Conservation (phyloP, 768 basidiomycete species). For the Phanerochaete carnosa region DNA sequence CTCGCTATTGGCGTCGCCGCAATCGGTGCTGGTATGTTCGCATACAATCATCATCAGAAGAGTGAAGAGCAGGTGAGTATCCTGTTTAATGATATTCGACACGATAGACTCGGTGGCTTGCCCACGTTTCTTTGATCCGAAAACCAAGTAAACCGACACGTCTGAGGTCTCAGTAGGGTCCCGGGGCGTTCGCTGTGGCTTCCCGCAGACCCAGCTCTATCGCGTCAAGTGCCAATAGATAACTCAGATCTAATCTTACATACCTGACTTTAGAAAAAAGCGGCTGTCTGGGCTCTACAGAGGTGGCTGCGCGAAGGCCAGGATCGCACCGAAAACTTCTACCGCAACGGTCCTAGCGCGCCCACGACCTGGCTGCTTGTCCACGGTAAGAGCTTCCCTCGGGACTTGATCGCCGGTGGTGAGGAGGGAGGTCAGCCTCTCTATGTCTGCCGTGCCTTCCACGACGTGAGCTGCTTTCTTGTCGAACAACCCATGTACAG, state of each 20-base stretch:
- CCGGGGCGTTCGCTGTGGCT: too few species aligned
- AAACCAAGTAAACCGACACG: too few species aligned
- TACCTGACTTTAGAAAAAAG: slow-evolving; percentile 38
- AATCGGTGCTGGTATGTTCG: slow-evolving; percentile 47
- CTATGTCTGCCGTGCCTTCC: slow-evolving; percentile 58
- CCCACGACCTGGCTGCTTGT: slow-evolving; percentile 64
- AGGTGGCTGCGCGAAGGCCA: slow-evolving; percentile 60
- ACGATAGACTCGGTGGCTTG: too few species aligned
- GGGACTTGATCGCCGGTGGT: slow-evolving; percentile 53
- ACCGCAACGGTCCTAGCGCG: slow-evolving; percentile 36
- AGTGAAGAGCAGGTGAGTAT: slow-evolving; percentile 50
- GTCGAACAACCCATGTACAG: not conserved
- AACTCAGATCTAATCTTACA: not conserved
- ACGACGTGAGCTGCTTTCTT: slow-evolving; percentile 41
- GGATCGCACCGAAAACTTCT: slow-evolving; percentile 47
- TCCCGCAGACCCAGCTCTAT: too few species aligned
- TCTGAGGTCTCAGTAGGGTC: not conserved
- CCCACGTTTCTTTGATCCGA: too few species aligned
- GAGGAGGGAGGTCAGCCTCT: slow-evolving; percentile 48
- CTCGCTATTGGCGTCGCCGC: slow-evolving; percentile 50
- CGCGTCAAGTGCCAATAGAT: too few species aligned
- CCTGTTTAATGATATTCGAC: not conserved
- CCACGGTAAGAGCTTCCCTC: slow-evolving; percentile 57
- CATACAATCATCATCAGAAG: slow-evolving; percentile 55
- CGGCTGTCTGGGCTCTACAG: slow-evolving; percentile 43